These are phyloP conservation scores for Coemansia sp. DNA, from an alignment of 192 early-diverging fungal species.

Conservation along the genomic window DNA sequence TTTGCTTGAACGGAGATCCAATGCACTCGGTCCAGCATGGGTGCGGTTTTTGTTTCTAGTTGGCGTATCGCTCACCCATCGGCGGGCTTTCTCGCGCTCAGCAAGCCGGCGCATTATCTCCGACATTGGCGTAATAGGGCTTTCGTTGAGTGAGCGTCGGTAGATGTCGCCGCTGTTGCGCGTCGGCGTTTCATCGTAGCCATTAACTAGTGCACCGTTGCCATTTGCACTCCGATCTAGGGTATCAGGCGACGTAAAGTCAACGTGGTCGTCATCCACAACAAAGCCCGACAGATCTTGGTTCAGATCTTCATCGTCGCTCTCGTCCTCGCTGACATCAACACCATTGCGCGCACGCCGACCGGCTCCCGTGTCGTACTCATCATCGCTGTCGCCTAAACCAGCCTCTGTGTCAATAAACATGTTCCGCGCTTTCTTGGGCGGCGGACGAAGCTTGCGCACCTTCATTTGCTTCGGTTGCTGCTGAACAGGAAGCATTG, in stretches of 20 bases:
- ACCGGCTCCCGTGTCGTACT: background rate
- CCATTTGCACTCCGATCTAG: background rate
- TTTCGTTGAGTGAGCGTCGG: conserved; percentile 27
- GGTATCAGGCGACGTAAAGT: conserved; percentile 28
- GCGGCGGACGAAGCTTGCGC: conserved; percentile 14
- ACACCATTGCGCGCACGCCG: background rate
- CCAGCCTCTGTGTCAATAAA: conserved; percentile 48
- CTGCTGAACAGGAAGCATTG: background rate
- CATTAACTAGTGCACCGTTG: background rate
- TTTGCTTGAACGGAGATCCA: conserved; percentile 1
- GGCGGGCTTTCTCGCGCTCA: conserved; percentile 46
- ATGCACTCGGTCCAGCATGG: background rate
- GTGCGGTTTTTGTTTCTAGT: background rate
- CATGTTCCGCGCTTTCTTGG: conserved; percentile 11
- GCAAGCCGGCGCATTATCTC: conserved; percentile 44
- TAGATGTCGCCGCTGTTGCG: conserved; percentile 37
- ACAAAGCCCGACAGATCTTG: conserved; percentile 51
- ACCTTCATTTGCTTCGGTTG: background rate
- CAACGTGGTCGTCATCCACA: conserved; percentile 44
- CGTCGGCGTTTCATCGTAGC: conserved; percentile 10
- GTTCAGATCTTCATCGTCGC: conserved; percentile 39
- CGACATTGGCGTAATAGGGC: conserved; percentile 32
- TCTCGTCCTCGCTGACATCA: conserved; percentile 26
- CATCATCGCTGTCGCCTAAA: conserved; percentile 40
- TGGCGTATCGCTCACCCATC: conserved; percentile 51